These are phyloP conservation scores for Talaromyces stipitatus DNA, from an alignment of 495 filamentous ascomycete species.

Conservation along the genomic window DNA sequence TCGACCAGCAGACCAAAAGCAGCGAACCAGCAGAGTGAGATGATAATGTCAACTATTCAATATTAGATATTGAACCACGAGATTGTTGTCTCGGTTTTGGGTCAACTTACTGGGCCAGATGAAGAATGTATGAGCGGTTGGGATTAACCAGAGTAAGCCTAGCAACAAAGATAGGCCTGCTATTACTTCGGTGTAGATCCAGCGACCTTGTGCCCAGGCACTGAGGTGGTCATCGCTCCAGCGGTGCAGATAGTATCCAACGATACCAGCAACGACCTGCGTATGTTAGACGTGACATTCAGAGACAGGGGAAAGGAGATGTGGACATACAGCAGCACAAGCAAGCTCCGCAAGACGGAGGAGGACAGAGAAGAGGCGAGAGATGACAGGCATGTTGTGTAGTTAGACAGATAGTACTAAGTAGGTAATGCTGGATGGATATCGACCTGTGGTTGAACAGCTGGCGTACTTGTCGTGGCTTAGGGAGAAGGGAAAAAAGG, in stretches of 20 bases:
- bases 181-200: conserved; percentile 56
- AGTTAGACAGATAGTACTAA: background rate
- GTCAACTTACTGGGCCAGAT: conserved; percentile 32
- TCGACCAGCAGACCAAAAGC: conserved; percentile 57
- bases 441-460: background rate
- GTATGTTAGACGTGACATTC: background rate
- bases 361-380: conserved; percentile 41
- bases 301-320: background rate
- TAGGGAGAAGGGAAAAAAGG: background rate
- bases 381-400: conserved; percentile 39
- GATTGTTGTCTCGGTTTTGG: background rate
- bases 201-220: conserved; percentile 37
- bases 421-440: background rate
- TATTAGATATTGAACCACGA: background rate
- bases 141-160: conserved; percentile 48
- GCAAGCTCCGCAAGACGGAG: conserved; percentile 38
- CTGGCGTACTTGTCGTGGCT: background rate
- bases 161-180: conserved; percentile 46
- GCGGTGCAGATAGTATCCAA: conserved; percentile 44
- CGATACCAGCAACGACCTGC: conserved; percentile 49
- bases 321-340: conserved; percentile 31
- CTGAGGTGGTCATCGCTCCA: conserved; percentile 16
- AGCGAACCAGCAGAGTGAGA: conserved; percentile 56
- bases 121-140: conserved; percentile 39
- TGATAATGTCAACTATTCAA: conserved; percentile 43